Evolutionary conservation across 208 protist genomes (phyloP).

Genomic region (Acanthamoeba quina): DNA sequence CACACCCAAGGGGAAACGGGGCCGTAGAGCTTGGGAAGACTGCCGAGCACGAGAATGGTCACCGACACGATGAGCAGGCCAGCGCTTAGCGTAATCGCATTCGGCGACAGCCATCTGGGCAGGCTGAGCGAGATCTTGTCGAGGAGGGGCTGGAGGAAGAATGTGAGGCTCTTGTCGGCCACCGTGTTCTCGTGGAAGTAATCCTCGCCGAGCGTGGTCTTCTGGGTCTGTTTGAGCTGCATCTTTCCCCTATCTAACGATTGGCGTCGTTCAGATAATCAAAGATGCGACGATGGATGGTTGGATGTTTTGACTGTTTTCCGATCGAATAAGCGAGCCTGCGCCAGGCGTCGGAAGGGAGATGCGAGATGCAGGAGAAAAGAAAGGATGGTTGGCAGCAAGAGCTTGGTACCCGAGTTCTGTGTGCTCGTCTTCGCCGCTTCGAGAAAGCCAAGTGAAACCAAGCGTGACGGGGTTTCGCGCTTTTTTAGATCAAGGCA

Average conservation of each 20-base stretch:
- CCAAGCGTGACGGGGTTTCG: not conserved
- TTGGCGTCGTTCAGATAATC: no score
- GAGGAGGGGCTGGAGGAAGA: slow-evolving; percentile 2
- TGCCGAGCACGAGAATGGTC: not conserved
- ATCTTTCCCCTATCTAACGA: not conserved
- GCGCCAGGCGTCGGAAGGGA: no score
- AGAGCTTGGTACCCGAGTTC: no score
- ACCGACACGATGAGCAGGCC: not conserved
- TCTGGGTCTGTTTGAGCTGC: not conserved
- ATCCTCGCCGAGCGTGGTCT: not conserved
- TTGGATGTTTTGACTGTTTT: no score
- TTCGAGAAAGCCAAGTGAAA: no score
- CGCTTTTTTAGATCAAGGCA: not conserved
- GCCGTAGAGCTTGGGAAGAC: not conserved
- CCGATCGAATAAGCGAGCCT: no score
- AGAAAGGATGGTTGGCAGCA: no score
- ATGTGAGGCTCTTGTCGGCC: not conserved
- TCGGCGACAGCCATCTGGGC: slow-evolving; percentile 14
- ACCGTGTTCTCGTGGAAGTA: slow-evolving; percentile 35
- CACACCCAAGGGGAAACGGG: slow-evolving; percentile 12
- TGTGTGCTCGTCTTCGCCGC: no score
- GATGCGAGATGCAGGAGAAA: no score
- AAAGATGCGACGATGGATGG: no score
- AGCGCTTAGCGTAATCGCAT: not conserved
- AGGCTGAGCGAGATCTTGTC: slow-evolving; percentile 32